phyloP scores from a whole-genome alignment of 257 asterid genomes.

The Verbena officinalis region DNA sequence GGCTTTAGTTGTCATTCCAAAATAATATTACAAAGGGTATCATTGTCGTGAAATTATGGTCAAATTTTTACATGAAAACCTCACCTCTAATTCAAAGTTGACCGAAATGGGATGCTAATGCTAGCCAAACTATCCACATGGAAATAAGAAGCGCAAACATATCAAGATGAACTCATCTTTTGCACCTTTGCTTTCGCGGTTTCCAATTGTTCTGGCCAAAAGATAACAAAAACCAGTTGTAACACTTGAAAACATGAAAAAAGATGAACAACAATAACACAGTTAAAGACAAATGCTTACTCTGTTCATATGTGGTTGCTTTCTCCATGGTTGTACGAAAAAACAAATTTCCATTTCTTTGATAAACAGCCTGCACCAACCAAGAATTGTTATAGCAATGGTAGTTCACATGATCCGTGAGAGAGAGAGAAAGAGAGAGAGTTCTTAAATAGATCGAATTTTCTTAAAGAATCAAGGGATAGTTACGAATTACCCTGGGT shows the following conservation, averaged over 20 bases:
- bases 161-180: constrained; percentile 43
- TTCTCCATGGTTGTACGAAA: constrained; percentile 66
- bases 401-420: background rate
- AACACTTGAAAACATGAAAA: background rate
- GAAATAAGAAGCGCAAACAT: background rate
- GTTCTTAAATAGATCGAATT: too few species aligned
- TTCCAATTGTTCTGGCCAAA: constrained; percentile 67
- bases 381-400: background rate
- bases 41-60: too few species aligned
- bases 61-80: too few species aligned
- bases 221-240: constrained; percentile 11
- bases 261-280: constrained; percentile 1
- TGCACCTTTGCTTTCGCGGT: constrained; percentile 59
- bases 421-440: too few species aligned
- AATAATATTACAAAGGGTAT: too few species aligned
- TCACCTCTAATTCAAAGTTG: too few species aligned
- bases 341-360: constrained; percentile 69
- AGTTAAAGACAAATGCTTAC: constrained; percentile 44
- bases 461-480: too few species aligned
- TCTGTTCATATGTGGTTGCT: constrained; percentile 69
- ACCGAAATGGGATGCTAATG: too few species aligned
- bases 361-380: constrained; percentile 63
- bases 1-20: too few species aligned
- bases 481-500: too few species aligned
- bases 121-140: too few species aligned